phyloP scores from a whole-genome alignment of 441 rosid genomes.

The Gossypium laxum region DNA sequence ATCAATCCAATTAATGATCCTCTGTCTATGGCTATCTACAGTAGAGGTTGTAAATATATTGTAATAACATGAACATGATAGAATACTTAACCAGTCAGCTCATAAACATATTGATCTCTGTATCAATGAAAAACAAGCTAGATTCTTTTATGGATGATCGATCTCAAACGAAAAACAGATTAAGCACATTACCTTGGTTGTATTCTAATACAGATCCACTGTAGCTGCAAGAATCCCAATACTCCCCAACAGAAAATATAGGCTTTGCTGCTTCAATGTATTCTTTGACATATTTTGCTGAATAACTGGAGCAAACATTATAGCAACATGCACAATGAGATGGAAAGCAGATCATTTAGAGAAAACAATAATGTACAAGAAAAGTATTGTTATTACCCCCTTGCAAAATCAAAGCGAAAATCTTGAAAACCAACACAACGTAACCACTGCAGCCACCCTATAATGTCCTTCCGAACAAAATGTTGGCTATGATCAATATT shows the following conservation, averaged over 20 bases:
- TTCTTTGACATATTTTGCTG: slow-evolving; percentile 67
- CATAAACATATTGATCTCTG: not conserved
- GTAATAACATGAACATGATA: not conserved
- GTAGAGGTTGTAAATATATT: slow-evolving; percentile 9
- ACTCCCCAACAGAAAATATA: slow-evolving; percentile 72
- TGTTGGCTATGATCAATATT: slow-evolving; percentile 79
- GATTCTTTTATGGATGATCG: not conserved
- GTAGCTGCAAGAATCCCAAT: slow-evolving; percentile 89
- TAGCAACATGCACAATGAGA: slow-evolving; percentile 8
- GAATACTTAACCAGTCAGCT: not conserved
- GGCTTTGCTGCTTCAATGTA: slow-evolving; percentile 81
- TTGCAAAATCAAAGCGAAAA: slow-evolving; percentile 86
- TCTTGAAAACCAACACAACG: slow-evolving; percentile 77
- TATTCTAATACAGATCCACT: slow-evolving; percentile 50
- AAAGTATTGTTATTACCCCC: slow-evolving; percentile 41
- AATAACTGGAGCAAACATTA: slow-evolving; percentile 41
- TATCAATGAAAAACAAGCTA: not conserved
- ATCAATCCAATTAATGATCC: slow-evolving; percentile 77
- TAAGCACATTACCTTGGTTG: slow-evolving; percentile 53
- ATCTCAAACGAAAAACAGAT: slow-evolving; percentile 1
- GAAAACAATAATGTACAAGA: not conserved
- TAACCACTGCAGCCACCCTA: slow-evolving; percentile 69
- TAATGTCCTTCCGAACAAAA: slow-evolving; percentile 77
- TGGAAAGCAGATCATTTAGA: slow-evolving; percentile 8
- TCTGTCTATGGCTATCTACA: slow-evolving; percentile 76